phyloP scores from a whole-genome alignment of 345 rosid species.

The Melastoma malabathricum region DNA sequence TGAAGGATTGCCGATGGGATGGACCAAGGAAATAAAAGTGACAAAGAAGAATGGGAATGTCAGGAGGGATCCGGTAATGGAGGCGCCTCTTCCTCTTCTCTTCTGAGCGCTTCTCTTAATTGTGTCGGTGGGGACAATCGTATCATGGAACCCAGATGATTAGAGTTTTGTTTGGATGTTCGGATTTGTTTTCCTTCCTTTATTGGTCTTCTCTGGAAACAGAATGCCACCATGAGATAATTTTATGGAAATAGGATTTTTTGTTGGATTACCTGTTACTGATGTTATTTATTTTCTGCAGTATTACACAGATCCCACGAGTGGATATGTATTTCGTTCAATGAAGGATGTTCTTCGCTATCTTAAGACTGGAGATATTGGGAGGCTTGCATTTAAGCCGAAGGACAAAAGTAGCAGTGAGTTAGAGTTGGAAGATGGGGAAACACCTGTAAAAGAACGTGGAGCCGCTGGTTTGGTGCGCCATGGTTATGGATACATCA shows the following conservation, averaged over 20 bases:
- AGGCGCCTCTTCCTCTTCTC: slow-evolving; percentile 7
- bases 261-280: background rate
- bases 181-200: background rate
- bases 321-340: slow-evolving; percentile 69
- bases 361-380: slow-evolving; percentile 50
- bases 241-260: slow-evolving; percentile 1
- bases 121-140: background rate
- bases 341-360: slow-evolving; percentile 68
- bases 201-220: background rate
- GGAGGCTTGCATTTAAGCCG: slow-evolving; percentile 45
- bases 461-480: slow-evolving; percentile 2
- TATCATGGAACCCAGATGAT: background rate
- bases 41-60: slow-evolving; percentile 35
- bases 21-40: slow-evolving; percentile 9
- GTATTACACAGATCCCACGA: slow-evolving; percentile 71
- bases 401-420: slow-evolving; percentile 23
- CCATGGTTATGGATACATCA: background rate
- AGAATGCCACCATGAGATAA: background rate
- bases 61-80: slow-evolving; percentile 62
- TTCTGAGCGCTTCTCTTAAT: slow-evolving; percentile 2
- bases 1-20: too few relatives aligned
- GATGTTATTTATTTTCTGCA: slow-evolving; percentile 21
- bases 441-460: slow-evolving; percentile 29
- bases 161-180: background rate
- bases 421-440: slow-evolving; percentile 32